Base-by-base conservation (phyloP, 345 rosid genomes). In the Eucalyptus urophylla region DNA sequence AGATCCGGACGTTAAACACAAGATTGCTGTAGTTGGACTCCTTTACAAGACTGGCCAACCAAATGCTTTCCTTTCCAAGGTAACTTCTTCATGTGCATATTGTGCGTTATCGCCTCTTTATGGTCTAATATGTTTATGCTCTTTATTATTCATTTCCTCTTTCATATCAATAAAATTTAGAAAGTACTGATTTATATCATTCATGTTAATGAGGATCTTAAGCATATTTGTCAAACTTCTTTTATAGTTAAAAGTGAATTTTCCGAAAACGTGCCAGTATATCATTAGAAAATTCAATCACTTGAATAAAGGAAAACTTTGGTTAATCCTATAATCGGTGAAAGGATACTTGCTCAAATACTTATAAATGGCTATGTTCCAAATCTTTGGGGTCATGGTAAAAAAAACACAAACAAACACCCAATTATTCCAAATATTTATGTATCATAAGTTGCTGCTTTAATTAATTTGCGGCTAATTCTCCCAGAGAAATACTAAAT, bases 61-160 rank as follows among this genome's bases (percentile, higher is more conserved):
- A 3, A 90, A 95, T 89, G n/a, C 89, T 88, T 94, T 97, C 87
- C 94, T 96, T 83, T 91, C 94, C 53, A 92, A 91, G 95, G 99
- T 96, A 54, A 49, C 13, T 21, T 87, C 65, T 58, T 85, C 86
- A 16, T 0, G 4, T 8, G 49, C 49, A 37, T 31, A 16, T 80
- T 11, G 7, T 31, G 16, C 4, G 1, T 27, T 29, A 62, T 29
- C 0, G 69, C 69, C 33, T 62, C 49, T 62, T 29, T 62, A 62
- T 62, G 31, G 31, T 62, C 33, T 29, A 27, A 27, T 4, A 62
- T 62, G 16, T 62, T 62, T 29, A 6, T 27, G 69, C 69, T 62
- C 17, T 62, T 62, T 29, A 27, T 29, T 6, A 27, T 62, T 62
- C 33, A 62, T 62, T 6, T 12, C 31, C 8, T 62, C 31, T 62